Evolutionary conservation across 169 alveolate genomes (phyloP).

Genomic region (Plasmodium vinckei): DNA sequence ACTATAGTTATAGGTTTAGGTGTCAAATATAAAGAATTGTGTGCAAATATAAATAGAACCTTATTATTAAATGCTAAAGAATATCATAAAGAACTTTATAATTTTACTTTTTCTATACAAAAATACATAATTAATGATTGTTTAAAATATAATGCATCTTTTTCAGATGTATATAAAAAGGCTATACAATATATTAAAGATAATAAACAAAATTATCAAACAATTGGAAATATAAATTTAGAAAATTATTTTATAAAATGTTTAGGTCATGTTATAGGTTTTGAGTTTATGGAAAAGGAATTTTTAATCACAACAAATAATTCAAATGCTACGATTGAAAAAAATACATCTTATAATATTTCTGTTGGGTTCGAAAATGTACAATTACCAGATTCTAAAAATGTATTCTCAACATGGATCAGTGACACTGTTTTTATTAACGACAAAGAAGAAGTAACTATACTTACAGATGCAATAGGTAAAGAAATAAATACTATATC

Average conservation of each 20-base stretch:
- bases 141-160: constrained; percentile 77
- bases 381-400: constrained; percentile 76
- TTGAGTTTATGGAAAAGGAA: constrained; percentile 88
- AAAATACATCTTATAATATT: constrained; percentile 88
- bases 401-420: constrained; percentile 90
- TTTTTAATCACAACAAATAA: constrained; percentile 73
- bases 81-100: constrained; percentile 82
- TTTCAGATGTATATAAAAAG: constrained; percentile 79
- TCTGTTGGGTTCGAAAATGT: constrained; percentile 89
- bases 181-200: constrained; percentile 75
- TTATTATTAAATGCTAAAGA: constrained; percentile 83
- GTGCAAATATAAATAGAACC: constrained; percentile 85
- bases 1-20: constrained; percentile 84
- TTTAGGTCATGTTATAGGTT: constrained; percentile 90
- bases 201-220: constrained; percentile 45
- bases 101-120: constrained; percentile 78
- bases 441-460: constrained; percentile 78
- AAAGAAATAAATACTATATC: constrained; percentile 87
- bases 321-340: constrained; percentile 68
- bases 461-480: constrained; percentile 85
- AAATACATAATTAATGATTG: constrained; percentile 78
- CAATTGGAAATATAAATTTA: constrained; percentile 6
- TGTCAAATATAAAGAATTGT: constrained; percentile 82
- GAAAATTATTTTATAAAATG: constrained; percentile 84
- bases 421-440: constrained; percentile 90